Evolutionary conservation across 2,329 filamentous ascomycete species (phyloP).

Genomic region (Neonectria ditissima): DNA sequence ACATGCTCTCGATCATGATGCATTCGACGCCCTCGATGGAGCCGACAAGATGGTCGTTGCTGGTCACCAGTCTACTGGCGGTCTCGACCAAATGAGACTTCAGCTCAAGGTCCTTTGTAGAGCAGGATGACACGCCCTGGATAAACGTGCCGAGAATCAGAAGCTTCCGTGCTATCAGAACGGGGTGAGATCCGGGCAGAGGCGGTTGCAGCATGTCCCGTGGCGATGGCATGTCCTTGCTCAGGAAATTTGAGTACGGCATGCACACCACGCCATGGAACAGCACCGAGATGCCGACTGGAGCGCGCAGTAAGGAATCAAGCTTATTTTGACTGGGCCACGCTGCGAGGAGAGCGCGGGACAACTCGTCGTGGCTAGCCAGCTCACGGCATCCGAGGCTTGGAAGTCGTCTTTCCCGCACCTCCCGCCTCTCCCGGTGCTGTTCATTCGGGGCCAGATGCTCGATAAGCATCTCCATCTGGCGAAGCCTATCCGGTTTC

Average conservation of each 20-base stretch:
- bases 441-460: neutral
- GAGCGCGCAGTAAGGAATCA: neutral
- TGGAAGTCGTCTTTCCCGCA: neutral
- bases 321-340: neutral
- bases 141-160: constrained; percentile 40
- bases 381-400: neutral
- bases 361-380: neutral
- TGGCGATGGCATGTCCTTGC: constrained; percentile 30
- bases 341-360: neutral
- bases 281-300: neutral
- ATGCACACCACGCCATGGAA: constrained; percentile 27
- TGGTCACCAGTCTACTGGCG: constrained; percentile 52
- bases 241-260: constrained; percentile 22
- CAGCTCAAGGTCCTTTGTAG: neutral
- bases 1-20: constrained; percentile 58
- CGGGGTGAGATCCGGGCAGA: constrained; percentile 49
- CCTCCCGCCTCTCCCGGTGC: neutral
- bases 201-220: constrained; percentile 46
- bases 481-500: constrained; percentile 19
- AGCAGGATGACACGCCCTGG: constrained; percentile 43
- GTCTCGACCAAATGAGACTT: constrained; percentile 2
- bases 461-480: constrained; percentile 16
- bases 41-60: constrained; percentile 61
- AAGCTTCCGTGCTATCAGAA: constrained; percentile 56
- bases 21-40: constrained; percentile 64